Evolutionary conservation across 345 rosid species (phyloP).

Genomic region (Streptanthus diversifolius): DNA sequence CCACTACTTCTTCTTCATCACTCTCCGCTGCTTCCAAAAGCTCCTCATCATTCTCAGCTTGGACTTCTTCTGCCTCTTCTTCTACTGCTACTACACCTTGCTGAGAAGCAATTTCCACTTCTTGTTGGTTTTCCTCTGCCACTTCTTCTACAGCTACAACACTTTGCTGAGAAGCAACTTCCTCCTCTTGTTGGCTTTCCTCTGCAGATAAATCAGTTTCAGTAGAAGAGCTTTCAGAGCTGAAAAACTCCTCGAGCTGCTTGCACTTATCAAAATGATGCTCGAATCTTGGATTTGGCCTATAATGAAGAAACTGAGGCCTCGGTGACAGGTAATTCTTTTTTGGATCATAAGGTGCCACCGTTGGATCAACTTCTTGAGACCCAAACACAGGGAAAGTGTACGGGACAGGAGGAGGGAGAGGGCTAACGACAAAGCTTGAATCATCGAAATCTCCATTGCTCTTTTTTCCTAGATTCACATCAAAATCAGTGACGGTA

Average conservation of each 20-base stretch:
- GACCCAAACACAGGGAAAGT: conserved; percentile 19
- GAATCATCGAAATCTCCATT: background rate
- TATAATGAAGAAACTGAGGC: conserved; percentile 63
- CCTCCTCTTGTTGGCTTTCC: conserved; percentile 41
- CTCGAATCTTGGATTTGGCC: conserved; percentile 57
- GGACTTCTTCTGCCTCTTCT: conserved; percentile 1
- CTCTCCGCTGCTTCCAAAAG: conserved; percentile 15
- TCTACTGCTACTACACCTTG: conserved; percentile 22
- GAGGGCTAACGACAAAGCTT: background rate
- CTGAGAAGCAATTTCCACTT: conserved; percentile 30
- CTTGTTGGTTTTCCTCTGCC: conserved; percentile 25
- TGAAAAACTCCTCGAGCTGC: conserved; percentile 51
- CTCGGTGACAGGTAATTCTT: conserved; percentile 51
- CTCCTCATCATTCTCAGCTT: conserved; percentile 16
- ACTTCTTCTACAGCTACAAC: conserved; percentile 20
- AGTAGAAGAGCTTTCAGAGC: conserved; percentile 40
- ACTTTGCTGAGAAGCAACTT: conserved; percentile 29
- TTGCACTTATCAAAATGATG: conserved; percentile 37
- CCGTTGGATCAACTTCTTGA: conserved; percentile 50
- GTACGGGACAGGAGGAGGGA: background rate
- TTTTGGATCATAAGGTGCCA: conserved; percentile 63
- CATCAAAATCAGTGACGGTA: conserved; percentile 33
- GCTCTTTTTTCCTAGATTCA: background rate
- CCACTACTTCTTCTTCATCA: conserved; percentile 29
- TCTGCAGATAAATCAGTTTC: conserved; percentile 51